Base-by-base conservation (phyloP, 306 rosid species). In the Sicyos baderoa region DNA sequence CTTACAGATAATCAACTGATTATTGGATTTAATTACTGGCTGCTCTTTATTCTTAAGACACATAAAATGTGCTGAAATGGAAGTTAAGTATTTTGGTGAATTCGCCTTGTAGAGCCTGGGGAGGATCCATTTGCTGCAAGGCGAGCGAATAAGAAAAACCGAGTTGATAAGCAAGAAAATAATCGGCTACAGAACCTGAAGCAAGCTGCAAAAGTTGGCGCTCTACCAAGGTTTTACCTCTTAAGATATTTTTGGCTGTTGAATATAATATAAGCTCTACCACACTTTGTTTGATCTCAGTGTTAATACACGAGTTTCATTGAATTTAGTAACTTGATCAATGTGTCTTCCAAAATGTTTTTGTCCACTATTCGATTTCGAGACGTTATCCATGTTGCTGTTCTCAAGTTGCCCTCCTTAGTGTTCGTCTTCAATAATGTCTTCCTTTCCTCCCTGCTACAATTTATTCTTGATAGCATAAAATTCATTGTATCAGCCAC, bases 81-180 rank as follows among this genome's bases (percentile, higher is more conserved):
- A 29, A 29, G 4, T 29, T 5, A 29, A 15, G 32, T 35, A 12
- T 17, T 48, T 9, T 27, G 65, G 13, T 53, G 51, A 56, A 61
- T 21, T 67, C 77, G 48, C 73, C 73, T 40, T 85, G 72, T 82
- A 93, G 97, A 81, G 69, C 90, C 94, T 50, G 83, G 79, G 53
- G 88, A 75, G 77, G 98, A 93, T 81, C 97, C 98, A 67, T 89
- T 89, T 82, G 91, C 95, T 70, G 87, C 88, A 80, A 87, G 89
- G 75, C 84, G 59, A 59, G 84, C 81, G 27, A 82, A 86, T 52
- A 93, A 89, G 83, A 93, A 78, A 91, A 80, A 75, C 9, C 77
- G 84, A 68, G 73, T 93, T 68, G 94, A 86, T 55, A 93, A 93
- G 62, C 91, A 88, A 76, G 90, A 88, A 68, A 88, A 81, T 72